These are phyloP conservation scores for Lachnellula occidentalis DNA, from an alignment of 2,329 filamentous ascomycete genomes.

Conservation along the genomic window DNA sequence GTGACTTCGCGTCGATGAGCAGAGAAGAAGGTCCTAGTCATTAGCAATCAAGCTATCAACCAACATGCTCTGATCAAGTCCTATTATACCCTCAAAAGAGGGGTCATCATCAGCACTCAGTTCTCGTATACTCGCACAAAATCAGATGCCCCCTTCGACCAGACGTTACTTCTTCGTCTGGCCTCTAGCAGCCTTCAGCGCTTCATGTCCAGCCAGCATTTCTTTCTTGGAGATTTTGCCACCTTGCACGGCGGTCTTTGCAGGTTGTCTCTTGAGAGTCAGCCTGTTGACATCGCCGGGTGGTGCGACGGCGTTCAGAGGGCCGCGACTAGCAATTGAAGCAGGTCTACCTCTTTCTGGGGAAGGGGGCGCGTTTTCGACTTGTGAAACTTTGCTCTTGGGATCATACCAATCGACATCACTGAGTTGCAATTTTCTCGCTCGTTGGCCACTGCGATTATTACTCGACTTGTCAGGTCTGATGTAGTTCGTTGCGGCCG, in stretches of 20 bases:
- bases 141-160: not conserved
- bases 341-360: slow-evolving; percentile 1
- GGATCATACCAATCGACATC: slow-evolving; percentile 89
- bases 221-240: slow-evolving; percentile 21
- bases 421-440: slow-evolving; percentile 86
- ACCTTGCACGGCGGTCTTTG: slow-evolving; percentile 8
- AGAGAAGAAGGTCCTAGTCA: slow-evolving; percentile 14
- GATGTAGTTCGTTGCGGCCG: slow-evolving; percentile 33
- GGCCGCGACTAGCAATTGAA: not conserved
- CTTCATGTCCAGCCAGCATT: slow-evolving; percentile 23
- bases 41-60: slow-evolving; percentile 12
- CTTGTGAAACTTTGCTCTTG: slow-evolving; percentile 19
- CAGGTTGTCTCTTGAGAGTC: slow-evolving; percentile 1
- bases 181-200: slow-evolving; percentile 5
- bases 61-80: slow-evolving; percentile 25
- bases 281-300: not conserved
- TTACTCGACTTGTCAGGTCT: slow-evolving; percentile 33
- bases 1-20: slow-evolving; percentile 6
- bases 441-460: slow-evolving; percentile 64
- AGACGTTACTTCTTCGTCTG: slow-evolving; percentile 16
- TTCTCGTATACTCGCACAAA: slow-evolving; percentile 7
- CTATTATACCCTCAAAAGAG: slow-evolving; percentile 20
- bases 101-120: slow-evolving; percentile 23
- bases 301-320: slow-evolving; percentile 3
- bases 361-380: slow-evolving; percentile 10